Evolutionary conservation across 2,329 filamentous ascomycete species (phyloP), one percentile per base, ranked within the genome.

Genomic region (Botrytis pseudocinerea): DNA sequence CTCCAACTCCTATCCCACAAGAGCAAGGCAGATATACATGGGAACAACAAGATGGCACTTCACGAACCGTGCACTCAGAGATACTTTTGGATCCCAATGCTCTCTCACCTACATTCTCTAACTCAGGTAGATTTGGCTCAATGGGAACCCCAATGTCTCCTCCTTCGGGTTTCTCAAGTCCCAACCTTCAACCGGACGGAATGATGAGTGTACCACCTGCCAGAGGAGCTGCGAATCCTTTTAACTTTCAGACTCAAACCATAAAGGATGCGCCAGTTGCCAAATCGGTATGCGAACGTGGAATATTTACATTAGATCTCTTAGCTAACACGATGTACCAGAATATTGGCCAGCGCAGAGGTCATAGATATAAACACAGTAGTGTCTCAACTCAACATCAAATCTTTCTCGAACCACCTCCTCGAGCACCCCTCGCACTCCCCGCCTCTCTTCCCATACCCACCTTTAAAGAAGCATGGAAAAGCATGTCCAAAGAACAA

Each of bases 311-410:
- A 28, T 14, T 62, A 54, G 28, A 70, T 2, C 32, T 2, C 32
- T 25, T 9, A 72, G 63, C 73, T 72, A 73, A 72, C 35, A 72
- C 7, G 35, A 54, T 51, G n/a, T 59, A 74, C 70, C 82, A 97
- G 91, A 95, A 94, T 78, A 90, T 98, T 76, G 95, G 95, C 76
- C 93, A 97, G 82, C 90, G 96, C 77, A 92, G 95, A 75, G 96
- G 96, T 75, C 96, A 99, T 85, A 94, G 96, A 82, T 99, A 99
- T 87, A 97, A 98, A 81, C 95, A 98, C 84, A 97, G 93, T 82
- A 97, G 93, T 81, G 92, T 99, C 73, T 97, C 93, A 32, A 85
- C 89, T 12, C 89, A 91, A 78, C 95, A 98, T 81, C 95, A 98
- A 82, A 97, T 98, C 82, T 97, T 98, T 82, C 93, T 97, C 78